phyloP scores from a whole-genome alignment of 768 basidiomycete species.

The Mycena belliarum region DNA sequence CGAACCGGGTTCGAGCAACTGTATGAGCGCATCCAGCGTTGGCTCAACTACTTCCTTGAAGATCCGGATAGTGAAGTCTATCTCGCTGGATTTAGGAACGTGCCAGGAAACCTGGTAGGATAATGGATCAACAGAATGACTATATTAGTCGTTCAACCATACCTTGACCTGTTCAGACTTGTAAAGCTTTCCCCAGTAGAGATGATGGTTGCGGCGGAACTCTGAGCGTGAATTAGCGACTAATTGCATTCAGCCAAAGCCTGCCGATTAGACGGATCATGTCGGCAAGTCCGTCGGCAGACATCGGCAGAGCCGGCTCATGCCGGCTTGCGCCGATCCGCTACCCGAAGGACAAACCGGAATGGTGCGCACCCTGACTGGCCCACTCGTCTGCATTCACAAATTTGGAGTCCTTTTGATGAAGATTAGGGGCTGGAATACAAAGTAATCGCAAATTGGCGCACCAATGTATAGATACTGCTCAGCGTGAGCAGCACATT shows the following conservation, averaged over 20 bases:
- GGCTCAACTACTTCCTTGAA: constrained; percentile 70
- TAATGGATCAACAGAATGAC: too few species aligned
- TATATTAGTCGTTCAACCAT: too few species aligned
- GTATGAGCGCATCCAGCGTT: constrained; percentile 55
- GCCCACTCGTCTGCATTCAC: constrained; percentile 78
- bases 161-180: constrained; percentile 69
- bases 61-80: constrained; percentile 71
- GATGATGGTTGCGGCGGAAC: constrained; percentile 68
- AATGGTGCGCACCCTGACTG: constrained; percentile 53
- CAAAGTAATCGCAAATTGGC: too few species aligned
- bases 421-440: too few species aligned
- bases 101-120: constrained; percentile 72
- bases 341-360: background rate
- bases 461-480: constrained; percentile 74
- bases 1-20: constrained; percentile 54
- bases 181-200: constrained; percentile 81
- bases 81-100: constrained; percentile 66
- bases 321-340: too few species aligned
- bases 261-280: too few species aligned
- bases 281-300: too few species aligned
- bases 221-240: constrained; percentile 48
- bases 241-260: too few species aligned
- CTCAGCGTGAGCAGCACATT: constrained; percentile 74
- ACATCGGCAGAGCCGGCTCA: too few species aligned
- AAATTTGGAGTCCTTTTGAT: constrained; percentile 84